These are phyloP conservation scores for Tulasnella sp. DNA, from an alignment of 768 basidiomycete genomes.

Conservation along the genomic window DNA sequence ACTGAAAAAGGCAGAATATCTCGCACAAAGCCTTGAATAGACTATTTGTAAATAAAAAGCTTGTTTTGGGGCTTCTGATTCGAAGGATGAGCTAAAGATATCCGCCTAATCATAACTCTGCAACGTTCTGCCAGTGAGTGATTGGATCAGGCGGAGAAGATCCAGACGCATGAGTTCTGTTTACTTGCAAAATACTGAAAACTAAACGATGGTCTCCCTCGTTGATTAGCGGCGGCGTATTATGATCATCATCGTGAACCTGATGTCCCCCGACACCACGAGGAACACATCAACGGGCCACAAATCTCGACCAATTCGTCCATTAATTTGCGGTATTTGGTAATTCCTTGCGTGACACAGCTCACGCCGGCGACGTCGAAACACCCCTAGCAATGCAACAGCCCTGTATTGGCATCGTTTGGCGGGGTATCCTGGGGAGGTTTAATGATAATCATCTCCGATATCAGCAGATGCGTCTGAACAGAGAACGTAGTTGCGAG, in stretches of 20 bases:
- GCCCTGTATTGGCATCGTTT: slow-evolving; percentile 6
- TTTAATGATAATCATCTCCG: neutral
- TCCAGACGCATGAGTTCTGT: slow-evolving; percentile 15
- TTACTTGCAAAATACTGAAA: neutral
- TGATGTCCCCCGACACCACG: slow-evolving; percentile 5
- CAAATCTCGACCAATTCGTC: neutral
- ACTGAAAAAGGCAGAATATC: too few species aligned
- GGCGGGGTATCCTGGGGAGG: neutral
- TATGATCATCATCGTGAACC: slow-evolving; percentile 5
- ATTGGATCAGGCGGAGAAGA: neutral
- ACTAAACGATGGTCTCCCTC: neutral
- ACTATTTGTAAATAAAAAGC: too few species aligned
- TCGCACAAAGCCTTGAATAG: too few species aligned
- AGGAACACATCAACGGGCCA: slow-evolving; percentile 23
- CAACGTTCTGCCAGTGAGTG: neutral
- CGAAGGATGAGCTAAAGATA: neutral
- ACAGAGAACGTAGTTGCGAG: too few species aligned
- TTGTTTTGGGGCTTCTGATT: too few species aligned
- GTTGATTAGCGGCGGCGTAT: neutral
- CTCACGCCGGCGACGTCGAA: neutral
- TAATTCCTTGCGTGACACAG: neutral
- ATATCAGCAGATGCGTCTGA: too few species aligned
- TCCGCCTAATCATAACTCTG: neutral
- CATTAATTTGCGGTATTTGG: neutral
- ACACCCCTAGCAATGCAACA: neutral